Conservation (phyloP, 2,329 filamentous ascomycete species). For the Neofusicoccum parvum region DNA sequence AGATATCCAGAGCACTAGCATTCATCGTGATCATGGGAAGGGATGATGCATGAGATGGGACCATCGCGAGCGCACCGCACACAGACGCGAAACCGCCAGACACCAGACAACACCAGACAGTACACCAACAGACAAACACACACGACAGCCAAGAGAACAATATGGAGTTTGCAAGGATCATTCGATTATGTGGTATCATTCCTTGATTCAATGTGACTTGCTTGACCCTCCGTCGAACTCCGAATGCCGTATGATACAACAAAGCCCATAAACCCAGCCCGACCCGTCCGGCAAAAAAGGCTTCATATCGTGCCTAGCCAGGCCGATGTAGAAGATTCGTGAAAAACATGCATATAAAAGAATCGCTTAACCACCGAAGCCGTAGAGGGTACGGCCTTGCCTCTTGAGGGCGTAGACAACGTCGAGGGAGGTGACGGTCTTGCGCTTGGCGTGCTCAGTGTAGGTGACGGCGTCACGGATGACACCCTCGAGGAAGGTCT, state of each 20-base stretch:
- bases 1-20: too few relatives aligned
- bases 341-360: conserved; percentile 19
- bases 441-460: conserved; percentile 79
- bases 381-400: conserved; percentile 75
- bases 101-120: too few relatives aligned
- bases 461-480: conserved; percentile 78
- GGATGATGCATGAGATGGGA: too few relatives aligned
- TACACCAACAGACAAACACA: too few relatives aligned
- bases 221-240: conserved; percentile 21
- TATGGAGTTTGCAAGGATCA: conserved; percentile 4
- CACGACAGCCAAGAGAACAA: not conserved
- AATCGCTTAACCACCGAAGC: conserved; percentile 79
- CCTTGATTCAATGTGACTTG: conserved; percentile 21
- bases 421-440: conserved; percentile 72
- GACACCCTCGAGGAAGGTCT: conserved; percentile 76
- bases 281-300: conserved; percentile 17
- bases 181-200: conserved; percentile 21
- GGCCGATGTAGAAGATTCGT: conserved; percentile 22
- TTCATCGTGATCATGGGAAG: too few relatives aligned
- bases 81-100: too few relatives aligned
- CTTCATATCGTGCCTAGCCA: conserved; percentile 18
- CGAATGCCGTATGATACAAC: conserved; percentile 22
- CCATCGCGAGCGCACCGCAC: too few relatives aligned
- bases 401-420: conserved; percentile 66
- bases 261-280: conserved; percentile 21